These are phyloP conservation scores for Pseudocercospora fuligena DNA, from an alignment of 2,329 filamentous ascomycete species.

Conservation along the genomic window DNA sequence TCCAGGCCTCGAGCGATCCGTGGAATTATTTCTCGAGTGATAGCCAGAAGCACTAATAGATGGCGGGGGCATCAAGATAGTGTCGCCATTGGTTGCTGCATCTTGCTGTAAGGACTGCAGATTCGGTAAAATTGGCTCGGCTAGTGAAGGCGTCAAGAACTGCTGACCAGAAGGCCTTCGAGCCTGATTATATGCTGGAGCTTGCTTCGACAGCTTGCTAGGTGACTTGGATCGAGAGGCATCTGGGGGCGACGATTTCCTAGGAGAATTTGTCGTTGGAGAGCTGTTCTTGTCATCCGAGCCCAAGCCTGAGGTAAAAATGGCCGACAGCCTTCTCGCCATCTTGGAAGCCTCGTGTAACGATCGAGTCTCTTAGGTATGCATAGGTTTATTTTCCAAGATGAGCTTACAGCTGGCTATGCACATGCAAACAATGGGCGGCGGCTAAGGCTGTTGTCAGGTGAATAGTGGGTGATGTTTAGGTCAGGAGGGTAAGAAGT, in stretches of 20 bases:
- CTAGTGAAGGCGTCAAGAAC: constrained; percentile 21
- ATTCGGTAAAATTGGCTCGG: constrained; percentile 28
- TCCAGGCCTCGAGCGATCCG: constrained; percentile 30
- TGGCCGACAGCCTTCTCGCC: constrained; percentile 31
- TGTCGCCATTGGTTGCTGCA: constrained; percentile 11
- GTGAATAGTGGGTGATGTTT: neutral
- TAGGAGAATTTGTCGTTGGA: constrained; percentile 21
- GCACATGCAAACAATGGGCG: neutral
- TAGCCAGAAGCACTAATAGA: constrained; percentile 22
- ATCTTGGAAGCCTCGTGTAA: constrained; percentile 18
- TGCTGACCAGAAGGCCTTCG: constrained; percentile 26
- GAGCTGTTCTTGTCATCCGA: constrained; percentile 26
- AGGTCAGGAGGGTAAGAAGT: constrained; percentile 8
- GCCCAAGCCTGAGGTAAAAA: constrained; percentile 27
- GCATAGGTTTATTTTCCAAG: neutral
- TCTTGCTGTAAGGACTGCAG: constrained; percentile 32
- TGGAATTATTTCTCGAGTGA: constrained; percentile 27
- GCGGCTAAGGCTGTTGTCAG: constrained; percentile 6
- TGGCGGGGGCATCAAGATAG: constrained; percentile 28
- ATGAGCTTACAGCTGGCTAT: neutral
- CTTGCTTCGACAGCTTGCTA: constrained; percentile 31
- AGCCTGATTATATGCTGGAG: constrained; percentile 24
- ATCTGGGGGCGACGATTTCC: constrained; percentile 23
- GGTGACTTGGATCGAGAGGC: constrained; percentile 27
- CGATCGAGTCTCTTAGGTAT: neutral